These are phyloP conservation scores for Saccharomyces hybrid DNA, from an alignment of 1,139 yeast species.

Conservation along the genomic window DNA sequence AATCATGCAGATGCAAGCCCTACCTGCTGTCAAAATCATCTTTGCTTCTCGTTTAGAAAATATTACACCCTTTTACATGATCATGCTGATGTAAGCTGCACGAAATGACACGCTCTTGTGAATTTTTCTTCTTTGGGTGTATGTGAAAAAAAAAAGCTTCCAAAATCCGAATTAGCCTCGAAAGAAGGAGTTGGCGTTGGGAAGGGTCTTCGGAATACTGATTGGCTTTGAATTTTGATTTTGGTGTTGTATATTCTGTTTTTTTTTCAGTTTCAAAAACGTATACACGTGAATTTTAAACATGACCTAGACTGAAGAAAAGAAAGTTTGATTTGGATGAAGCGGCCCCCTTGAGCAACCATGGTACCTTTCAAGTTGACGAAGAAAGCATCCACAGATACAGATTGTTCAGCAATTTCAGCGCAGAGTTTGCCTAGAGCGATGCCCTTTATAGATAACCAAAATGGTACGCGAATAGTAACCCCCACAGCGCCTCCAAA, in stretches of 20 bases:
- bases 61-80: not conserved
- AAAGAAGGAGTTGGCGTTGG: not conserved
- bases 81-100: not conserved
- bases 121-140: not conserved
- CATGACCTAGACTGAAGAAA: not conserved
- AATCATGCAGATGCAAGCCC: not conserved
- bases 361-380: conserved; percentile 32
- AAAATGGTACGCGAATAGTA: conserved; percentile 9
- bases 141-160: not conserved
- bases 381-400: conserved; percentile 23
- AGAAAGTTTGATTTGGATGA: not conserved
- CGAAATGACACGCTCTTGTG: not conserved
- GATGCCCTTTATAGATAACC: conserved; percentile 7
- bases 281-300: not conserved
- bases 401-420: conserved; percentile 10
- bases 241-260: not conserved
- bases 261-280: not conserved
- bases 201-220: not conserved
- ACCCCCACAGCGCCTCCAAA: conserved; percentile 24
- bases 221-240: not conserved
- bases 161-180: not conserved
- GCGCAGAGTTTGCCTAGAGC: conserved; percentile 1
- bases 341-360: not conserved
- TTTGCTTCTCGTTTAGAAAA: not conserved
- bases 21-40: not conserved